Base-by-base conservation (phyloP, 140 eudicot species). In the Ambrosia hybrid region DNA sequence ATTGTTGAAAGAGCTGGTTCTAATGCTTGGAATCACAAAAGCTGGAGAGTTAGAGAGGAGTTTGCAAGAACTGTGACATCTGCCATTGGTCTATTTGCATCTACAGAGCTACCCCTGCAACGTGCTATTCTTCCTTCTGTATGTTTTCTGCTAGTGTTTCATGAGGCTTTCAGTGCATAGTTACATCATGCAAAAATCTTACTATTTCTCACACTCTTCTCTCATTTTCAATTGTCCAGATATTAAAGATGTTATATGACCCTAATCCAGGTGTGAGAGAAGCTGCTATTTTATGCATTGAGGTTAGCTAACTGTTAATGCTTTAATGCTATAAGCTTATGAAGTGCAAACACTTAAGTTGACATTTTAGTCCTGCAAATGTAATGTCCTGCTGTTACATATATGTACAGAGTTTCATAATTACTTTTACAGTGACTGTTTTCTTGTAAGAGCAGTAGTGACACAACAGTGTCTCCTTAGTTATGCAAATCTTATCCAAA, bases 31-130 rank as follows among this genome's bases (percentile, higher is more conserved):
- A 78, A 79, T 65, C 97, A 94, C 91, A 90, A 81, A 84, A 94
- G 99, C 83, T 94, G 97, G 97, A 90, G 97, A 88, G 91, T 94
- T 61, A 77, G 99, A 76, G 99, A 94, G 64, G 99, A 94, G 80
- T 90, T 90, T 80, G 97, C 99, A 9, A 91, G 90, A 58, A 94
- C 99, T 58, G 99, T 94, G 39, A 88, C 99, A 65, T 83, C 99
- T 67, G 97, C 99, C 3, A 94, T 90, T 76, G 85, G 91, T 75
- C 85, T 94, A 45, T 94, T 94, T 84, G 97, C 96, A 71, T 86
- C 99, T 65, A 94, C 97, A 1, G 99, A 94, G 82, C 85, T 90
- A 34, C 99, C 99, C 57, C 95, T 94, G 75, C 99, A 90, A 75
- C 93, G 99, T 43, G 97, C 97, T 39, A 94, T 94, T 79, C 97